phyloP scores from a whole-genome alignment of 768 basidiomycete genomes.

The Galerina sulciceps region DNA sequence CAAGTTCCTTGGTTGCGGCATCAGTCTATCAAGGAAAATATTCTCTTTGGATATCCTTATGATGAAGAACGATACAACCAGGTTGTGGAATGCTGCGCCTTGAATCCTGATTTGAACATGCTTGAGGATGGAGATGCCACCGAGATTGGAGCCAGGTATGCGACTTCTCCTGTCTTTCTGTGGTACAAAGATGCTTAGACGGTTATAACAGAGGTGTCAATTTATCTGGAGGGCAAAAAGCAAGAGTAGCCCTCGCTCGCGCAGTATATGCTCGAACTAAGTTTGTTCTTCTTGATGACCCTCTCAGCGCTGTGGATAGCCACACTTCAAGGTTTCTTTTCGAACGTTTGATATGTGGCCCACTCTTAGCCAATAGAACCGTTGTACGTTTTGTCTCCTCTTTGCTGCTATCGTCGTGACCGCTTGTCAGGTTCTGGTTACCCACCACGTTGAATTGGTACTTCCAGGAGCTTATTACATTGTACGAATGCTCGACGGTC shows the following conservation, averaged over 20 bases:
- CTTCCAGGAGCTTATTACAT: conserved; percentile 75
- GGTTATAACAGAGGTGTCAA: conserved; percentile 60
- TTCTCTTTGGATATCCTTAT: conserved; percentile 75
- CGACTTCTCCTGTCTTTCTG: not conserved
- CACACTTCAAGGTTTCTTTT: conserved; percentile 37
- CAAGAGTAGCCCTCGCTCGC: conserved; percentile 81
- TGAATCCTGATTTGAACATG: conserved; percentile 79
- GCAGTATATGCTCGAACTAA: conserved; percentile 77
- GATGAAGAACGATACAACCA: conserved; percentile 75
- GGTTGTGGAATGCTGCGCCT: conserved; percentile 85
- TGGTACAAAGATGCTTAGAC: not conserved
- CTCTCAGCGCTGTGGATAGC: conserved; percentile 72
- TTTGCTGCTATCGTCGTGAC: not conserved
- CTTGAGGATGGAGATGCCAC: conserved; percentile 87
- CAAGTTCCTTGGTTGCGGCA: conserved; percentile 75
- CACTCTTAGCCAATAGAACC: conserved; percentile 35
- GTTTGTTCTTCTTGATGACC: conserved; percentile 78
- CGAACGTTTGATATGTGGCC: conserved; percentile 34
- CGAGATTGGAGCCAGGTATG: conserved; percentile 76
- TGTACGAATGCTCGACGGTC: conserved; percentile 80
- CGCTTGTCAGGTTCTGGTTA: conserved; percentile 61
- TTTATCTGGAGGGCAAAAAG: conserved; percentile 84
- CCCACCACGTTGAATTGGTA: conserved; percentile 85
- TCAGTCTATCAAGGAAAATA: conserved; percentile 79
- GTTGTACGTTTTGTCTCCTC: conserved; percentile 25